Base-by-base conservation (phyloP, 2,329 filamentous ascomycete genomes). In the Pseudocercospora eumusae region DNA sequence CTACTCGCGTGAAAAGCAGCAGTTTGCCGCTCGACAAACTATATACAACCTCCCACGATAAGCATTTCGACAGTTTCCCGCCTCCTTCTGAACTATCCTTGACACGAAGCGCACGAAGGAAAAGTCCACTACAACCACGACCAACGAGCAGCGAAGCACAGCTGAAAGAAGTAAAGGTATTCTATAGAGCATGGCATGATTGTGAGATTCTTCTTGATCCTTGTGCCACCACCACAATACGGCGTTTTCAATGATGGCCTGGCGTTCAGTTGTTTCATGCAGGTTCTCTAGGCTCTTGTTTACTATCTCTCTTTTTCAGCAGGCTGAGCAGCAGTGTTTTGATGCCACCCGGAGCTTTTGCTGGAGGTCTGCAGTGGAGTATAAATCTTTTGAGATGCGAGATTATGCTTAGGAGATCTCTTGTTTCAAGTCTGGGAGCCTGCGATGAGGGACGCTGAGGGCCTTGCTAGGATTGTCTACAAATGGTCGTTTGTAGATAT, bases 41-140 rank as follows among this genome's bases (percentile, higher is more conserved):
- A 47, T 28, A 20, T 11, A 47, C 55, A 28, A 59, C 28, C 53
- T 18, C 20, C 28, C 8, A 25, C 27, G 18, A 53, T 23, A 42
- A 42, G 57, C 62, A 61, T 56, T 58, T 57, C 54, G 55, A 50
- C 62, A 52, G 56, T 44, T n/a, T 42, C 36, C 15, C 18, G 20
- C 45, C 47, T 27, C 47, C 47, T 47, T 42, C 52, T 47, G 56
- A 25, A 61, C 40, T 56, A 42, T 52, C 47, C 45, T 57, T 56
- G 53, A 61, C 55, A 40, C 28, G 27, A 45, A 53, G 18, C 28
- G 47, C 45, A 53, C 33, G 36, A 59, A 27, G 8, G 47, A 49
- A 33, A 36, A 47, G 56, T 15, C 36, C 33, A 44, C 36, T 7
- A 45, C 55, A 53, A 27, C 20, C 52, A 33, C 52, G 28, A 54